Evolutionary conservation across 1,139 yeast species (phyloP).

Genomic region (Diutina neorugosa): DNA sequence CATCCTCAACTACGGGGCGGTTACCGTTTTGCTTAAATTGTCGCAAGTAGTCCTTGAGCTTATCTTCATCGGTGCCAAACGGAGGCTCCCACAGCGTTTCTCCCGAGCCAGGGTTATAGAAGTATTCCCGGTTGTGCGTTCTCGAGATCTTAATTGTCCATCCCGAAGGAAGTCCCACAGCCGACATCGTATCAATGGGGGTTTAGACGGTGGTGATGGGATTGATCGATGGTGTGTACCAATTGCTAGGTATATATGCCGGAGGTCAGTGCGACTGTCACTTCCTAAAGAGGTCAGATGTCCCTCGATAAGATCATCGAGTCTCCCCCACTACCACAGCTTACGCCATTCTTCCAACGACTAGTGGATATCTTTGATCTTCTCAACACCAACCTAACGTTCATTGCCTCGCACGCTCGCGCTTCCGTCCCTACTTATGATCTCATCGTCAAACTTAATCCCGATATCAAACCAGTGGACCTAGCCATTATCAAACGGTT

Average conservation of each 20-base stretch:
- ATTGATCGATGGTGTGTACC: background rate
- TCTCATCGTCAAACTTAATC: slow-evolving; percentile 20
- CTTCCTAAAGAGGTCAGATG: no score
- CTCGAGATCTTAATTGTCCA: slow-evolving; percentile 78
- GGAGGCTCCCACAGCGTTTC: slow-evolving; percentile 93
- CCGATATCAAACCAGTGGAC: slow-evolving; percentile 29
- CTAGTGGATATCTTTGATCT: slow-evolving; percentile 12
- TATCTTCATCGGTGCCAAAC: slow-evolving; percentile 57
- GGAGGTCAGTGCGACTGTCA: background rate
- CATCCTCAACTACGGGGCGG: slow-evolving; percentile 47
- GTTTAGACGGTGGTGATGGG: background rate
- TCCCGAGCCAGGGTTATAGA: slow-evolving; percentile 52
- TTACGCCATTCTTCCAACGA: background rate
- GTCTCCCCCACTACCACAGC: background rate
- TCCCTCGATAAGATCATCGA: background rate
- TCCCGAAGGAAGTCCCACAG: slow-evolving; percentile 61
- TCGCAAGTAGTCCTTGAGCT: slow-evolving; percentile 44
- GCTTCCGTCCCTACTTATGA: slow-evolving; percentile 28
- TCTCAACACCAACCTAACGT: slow-evolving; percentile 32
- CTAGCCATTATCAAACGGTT: slow-evolving; percentile 53
- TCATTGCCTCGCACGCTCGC: slow-evolving; percentile 30
- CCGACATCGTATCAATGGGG: background rate
- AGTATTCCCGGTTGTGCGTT: slow-evolving; percentile 79
- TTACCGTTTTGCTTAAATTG: slow-evolving; percentile 36
- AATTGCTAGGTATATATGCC: background rate